Base-by-base conservation (phyloP, 2,329 filamentous ascomycete genomes). In the Aspergillus chevalieri region DNA sequence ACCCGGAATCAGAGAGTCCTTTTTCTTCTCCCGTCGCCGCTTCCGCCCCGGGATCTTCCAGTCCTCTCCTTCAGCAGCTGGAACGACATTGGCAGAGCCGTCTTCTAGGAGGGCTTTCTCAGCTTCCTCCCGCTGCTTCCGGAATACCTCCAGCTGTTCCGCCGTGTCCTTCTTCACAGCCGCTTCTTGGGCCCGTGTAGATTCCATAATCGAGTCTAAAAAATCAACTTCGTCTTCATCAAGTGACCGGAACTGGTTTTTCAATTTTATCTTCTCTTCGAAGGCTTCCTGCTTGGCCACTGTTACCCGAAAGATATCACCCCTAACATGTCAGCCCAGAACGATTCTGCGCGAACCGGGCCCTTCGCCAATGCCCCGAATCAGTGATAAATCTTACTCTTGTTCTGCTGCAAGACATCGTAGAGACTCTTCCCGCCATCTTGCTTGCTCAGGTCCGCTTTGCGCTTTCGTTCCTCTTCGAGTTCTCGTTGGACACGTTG, bases 91-190 rank as follows among this genome's bases (percentile, higher is more conserved):
- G 10, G 56, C 65, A 4, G 65, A 61, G n/a, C 61, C 64, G 19
- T 68, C 65, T 43, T 73, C 72, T 8, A 70, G 49, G 8, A 73
- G 58, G 54, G 69, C 74, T 56, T 76, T 76, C 62, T 84, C 81
- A 1, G 76, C 78, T 53, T 81, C 77, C 54, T 83, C 79, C 52
- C 79, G 80, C 57, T 80, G 78, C 52, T 73, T 74, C 26, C 80
- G 75, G 56, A 85, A 85, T 1, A 72, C 59, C 38, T 82, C 79
- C 9, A 85, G 66, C 58, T 81, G 78, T 54, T 82, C 79, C 4
- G 70, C 68, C 0, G 80, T 84, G 56, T 85, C 79, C 56, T 75
- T 78, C 57, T 74, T 78, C 42, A 84, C 72, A 3, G 74, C 77
- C 2, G 71, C 75, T 57, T 84, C 81, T 60, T 82, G 73, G 19